A percentile compares a stretch with the other conserved stretches of the same genome.
Evolutionary conservation across 495 filamentous ascomycete genomes (phyloP).

Genomic region (Aspergillus cavernicola): DNA sequence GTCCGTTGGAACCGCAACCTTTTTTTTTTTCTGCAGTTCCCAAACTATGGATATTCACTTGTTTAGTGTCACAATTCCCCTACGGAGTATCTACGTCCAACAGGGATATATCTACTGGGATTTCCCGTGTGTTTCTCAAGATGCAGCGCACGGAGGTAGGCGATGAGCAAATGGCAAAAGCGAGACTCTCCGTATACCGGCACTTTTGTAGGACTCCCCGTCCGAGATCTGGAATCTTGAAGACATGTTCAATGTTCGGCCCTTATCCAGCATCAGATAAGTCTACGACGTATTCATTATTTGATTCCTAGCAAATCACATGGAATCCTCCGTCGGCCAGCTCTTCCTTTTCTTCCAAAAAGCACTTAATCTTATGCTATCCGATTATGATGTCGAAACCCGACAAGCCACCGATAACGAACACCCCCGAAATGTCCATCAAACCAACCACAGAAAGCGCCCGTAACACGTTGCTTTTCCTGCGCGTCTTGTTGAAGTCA

Average conservation of each 20-base stretch:
- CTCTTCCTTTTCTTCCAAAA: not conserved
- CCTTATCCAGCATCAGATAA: constrained; percentile 10
- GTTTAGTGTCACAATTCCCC: not conserved
- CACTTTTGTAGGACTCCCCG: too few species aligned
- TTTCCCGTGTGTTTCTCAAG: not conserved
- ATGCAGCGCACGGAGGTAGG: not conserved
- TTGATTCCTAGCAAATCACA: not conserved
- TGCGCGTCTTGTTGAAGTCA: constrained; percentile 3
- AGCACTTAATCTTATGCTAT: constrained; percentile 12
- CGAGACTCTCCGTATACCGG: constrained; percentile 7
- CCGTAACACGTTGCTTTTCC: constrained; percentile 28
- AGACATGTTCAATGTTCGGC: constrained; percentile 4
- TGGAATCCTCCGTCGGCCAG: not conserved
- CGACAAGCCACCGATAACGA: constrained; percentile 25
- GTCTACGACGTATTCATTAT: not conserved
- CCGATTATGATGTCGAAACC: constrained; percentile 3
- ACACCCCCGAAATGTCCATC: not conserved
- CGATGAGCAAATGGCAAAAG: too few species aligned
- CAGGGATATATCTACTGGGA: too few species aligned
- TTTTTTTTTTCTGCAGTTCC: not conserved
- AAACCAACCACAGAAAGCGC: constrained; percentile 30
- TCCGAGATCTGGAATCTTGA: too few species aligned
- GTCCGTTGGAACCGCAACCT: constrained; percentile 9
- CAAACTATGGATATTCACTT: constrained; percentile 5
- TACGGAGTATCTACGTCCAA: too few species aligned